Evolutionary conservation across 768 basidiomycete genomes (phyloP).

Genomic region (Tylopilus intermedius): DNA sequence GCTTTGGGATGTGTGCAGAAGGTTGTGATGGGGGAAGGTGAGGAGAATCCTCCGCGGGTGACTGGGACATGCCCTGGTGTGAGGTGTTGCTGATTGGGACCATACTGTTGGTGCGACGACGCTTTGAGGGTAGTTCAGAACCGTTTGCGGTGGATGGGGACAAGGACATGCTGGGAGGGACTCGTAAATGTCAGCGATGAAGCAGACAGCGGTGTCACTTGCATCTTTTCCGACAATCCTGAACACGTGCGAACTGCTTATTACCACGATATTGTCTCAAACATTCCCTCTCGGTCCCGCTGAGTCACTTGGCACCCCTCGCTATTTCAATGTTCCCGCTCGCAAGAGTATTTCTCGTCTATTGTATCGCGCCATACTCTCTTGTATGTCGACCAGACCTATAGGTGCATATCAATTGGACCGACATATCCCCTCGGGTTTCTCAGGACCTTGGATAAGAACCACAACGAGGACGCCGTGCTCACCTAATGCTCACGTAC

Average conservation of each 20-base stretch:
- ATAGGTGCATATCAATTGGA: too few relatives aligned
- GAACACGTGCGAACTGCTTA: neutral
- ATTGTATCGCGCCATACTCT: neutral
- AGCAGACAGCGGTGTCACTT: slow-evolving; percentile 11
- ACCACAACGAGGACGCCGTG: neutral
- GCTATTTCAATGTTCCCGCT: too few relatives aligned
- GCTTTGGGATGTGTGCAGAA: slow-evolving; percentile 73
- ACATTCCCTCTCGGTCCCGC: too few relatives aligned
- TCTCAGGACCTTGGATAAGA: slow-evolving; percentile 10
- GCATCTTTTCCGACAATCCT: slow-evolving; percentile 13
- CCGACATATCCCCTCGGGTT: slow-evolving; percentile 18
- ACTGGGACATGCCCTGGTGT: slow-evolving; percentile 32
- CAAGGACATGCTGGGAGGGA: slow-evolving; percentile 50
- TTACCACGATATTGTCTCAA: neutral
- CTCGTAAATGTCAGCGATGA: slow-evolving; percentile 8
- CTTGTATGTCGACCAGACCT: neutral
- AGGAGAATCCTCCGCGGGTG: slow-evolving; percentile 31
- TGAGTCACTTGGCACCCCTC: too few relatives aligned
- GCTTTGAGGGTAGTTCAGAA: slow-evolving; percentile 52
- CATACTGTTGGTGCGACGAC: slow-evolving; percentile 46
- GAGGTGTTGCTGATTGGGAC: slow-evolving; percentile 10
- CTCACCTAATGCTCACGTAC: neutral
- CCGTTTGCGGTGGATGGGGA: slow-evolving; percentile 58
- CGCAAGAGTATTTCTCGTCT: neutral
- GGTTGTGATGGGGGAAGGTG: slow-evolving; percentile 27